Percentiles rank a stretch among this genome's conserved stretches.
These are phyloP conservation scores for Trichoderma reesei DNA, from an alignment of 495 filamentous ascomycete species.

Conservation along the genomic window DNA sequence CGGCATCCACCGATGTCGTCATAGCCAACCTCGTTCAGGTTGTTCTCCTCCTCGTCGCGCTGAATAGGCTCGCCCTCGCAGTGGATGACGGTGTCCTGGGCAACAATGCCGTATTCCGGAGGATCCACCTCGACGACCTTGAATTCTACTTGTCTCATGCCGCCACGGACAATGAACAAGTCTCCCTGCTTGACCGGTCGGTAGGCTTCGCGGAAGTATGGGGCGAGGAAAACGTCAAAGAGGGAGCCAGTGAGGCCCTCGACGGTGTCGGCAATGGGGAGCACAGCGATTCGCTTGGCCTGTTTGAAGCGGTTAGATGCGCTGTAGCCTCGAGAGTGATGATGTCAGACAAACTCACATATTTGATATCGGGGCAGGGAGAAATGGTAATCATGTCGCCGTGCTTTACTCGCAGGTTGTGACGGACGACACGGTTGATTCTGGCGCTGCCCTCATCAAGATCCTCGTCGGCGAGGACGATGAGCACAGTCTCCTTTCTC, in stretches of 20 bases:
- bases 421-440: slow-evolving; percentile 94
- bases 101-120: slow-evolving; percentile 95
- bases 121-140: slow-evolving; percentile 99
- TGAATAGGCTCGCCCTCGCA: slow-evolving; percentile 98
- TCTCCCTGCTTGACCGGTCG: slow-evolving; percentile 92
- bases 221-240: slow-evolving; percentile 98
- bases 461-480: slow-evolving; percentile 94
- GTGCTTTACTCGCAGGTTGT: slow-evolving; percentile 97
- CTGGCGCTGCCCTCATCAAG: slow-evolving; percentile 93
- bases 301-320: slow-evolving; percentile 27
- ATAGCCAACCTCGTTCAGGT: slow-evolving; percentile 96
- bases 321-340: not conserved
- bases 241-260: slow-evolving; percentile 95
- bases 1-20: slow-evolving; percentile 99
- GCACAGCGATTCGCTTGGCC: slow-evolving; percentile 98
- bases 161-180: slow-evolving; percentile 91
- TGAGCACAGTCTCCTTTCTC: slow-evolving; percentile 96
- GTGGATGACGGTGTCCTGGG: slow-evolving; percentile 96
- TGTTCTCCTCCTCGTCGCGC: slow-evolving; percentile 97
- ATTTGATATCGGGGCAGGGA: slow-evolving; percentile 99
- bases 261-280: slow-evolving; percentile 95
- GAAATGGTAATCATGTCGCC: slow-evolving; percentile 95
- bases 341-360: slow-evolving; percentile 49
- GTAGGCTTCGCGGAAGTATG: slow-evolving; percentile 99
- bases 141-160: slow-evolving; percentile 98